phyloP scores from a whole-genome alignment of 169 alveolate genomes.

The Plasmodium adleri region DNA sequence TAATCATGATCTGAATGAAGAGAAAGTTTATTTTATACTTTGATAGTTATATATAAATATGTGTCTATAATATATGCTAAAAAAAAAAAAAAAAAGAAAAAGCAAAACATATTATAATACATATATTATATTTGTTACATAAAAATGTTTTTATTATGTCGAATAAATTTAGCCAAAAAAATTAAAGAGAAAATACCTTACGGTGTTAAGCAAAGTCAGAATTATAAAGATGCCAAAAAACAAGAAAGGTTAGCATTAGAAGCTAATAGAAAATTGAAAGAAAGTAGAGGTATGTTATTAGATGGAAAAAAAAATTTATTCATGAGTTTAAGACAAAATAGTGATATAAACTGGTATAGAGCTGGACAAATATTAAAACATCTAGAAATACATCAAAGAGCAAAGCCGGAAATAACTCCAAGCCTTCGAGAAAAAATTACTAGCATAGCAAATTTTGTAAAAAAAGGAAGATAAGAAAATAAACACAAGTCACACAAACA shows the following conservation, averaged over 20 bases:
- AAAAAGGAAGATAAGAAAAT: slow-evolving; percentile 46
- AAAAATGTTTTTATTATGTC: slow-evolving; percentile 31
- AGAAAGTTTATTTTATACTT: no score
- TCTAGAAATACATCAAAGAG: slow-evolving; percentile 83
- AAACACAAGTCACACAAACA: no score
- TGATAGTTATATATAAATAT: no score
- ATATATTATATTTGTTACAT: background rate
- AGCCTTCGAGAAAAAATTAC: slow-evolving; percentile 77
- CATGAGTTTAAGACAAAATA: slow-evolving; percentile 84
- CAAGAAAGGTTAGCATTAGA: slow-evolving; percentile 85
- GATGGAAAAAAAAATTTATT: slow-evolving; percentile 82
- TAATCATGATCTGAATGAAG: no score
- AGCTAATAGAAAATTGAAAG: slow-evolving; percentile 80
- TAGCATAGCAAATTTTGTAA: slow-evolving; percentile 79
- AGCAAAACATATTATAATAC: no score
- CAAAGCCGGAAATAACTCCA: slow-evolving; percentile 80
- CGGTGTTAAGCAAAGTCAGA: slow-evolving; percentile 80
- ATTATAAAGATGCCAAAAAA: slow-evolving; percentile 81
- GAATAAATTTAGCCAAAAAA: slow-evolving; percentile 29
- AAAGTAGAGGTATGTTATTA: slow-evolving; percentile 82
- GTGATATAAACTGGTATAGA: slow-evolving; percentile 84
- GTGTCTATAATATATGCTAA: no score
- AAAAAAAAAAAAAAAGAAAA: no score
- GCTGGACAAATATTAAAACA: slow-evolving; percentile 84
- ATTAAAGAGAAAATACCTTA: slow-evolving; percentile 64